Base-by-base conservation (phyloP, 108 stramenopile species). In the Stephanodiscus triporus region DNA sequence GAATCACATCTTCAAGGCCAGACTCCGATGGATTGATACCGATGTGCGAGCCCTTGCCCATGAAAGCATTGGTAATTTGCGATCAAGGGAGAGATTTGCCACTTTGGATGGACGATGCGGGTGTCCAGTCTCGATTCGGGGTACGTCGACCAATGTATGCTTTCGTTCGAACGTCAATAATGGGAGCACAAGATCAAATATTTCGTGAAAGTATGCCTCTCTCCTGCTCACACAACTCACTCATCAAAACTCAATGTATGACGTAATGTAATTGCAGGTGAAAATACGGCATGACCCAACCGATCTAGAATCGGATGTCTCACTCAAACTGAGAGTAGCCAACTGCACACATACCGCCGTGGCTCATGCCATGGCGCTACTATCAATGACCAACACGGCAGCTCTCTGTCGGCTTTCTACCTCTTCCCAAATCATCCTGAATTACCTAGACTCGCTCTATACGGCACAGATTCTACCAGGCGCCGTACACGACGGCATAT, bases 281-380 rank as follows among this genome's bases (percentile, higher is more conserved):
- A 81, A 74, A 66, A 81, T 81, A 62, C 80, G 80, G 38, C 73
- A 65, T 7, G 63, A 60, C n/a, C 14, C 57, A 20, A 66, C 73
- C 14, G 77, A 92, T 64, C 68, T 96, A 40, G 73, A 90, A 38
- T 55, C 56, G 3, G 96, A 97, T 63, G 87, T 95, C 68, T 83
- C 85, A 22, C 76, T 94, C 27, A 97, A 97, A 76, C 83, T 97
- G 19, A 84, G 91, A 24, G 76, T 97, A 30, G 95, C 97, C 66
- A 97, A 97, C 79, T 93, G 89, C 0, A 97, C 92, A 24, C 97
- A 97, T 77, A 96, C 95, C 4, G 95, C 97, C 1, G 72, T 89
- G 34, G 95, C 95, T 10, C 91, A 97, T 77, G 53, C 74, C 29
- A 72, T 97, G 89, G 91, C 96, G 8, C 63, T 95, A 45, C 72